phyloP scores from a whole-genome alignment of 2,329 filamentous ascomycete genomes.

The Diaporthe velutina region DNA sequence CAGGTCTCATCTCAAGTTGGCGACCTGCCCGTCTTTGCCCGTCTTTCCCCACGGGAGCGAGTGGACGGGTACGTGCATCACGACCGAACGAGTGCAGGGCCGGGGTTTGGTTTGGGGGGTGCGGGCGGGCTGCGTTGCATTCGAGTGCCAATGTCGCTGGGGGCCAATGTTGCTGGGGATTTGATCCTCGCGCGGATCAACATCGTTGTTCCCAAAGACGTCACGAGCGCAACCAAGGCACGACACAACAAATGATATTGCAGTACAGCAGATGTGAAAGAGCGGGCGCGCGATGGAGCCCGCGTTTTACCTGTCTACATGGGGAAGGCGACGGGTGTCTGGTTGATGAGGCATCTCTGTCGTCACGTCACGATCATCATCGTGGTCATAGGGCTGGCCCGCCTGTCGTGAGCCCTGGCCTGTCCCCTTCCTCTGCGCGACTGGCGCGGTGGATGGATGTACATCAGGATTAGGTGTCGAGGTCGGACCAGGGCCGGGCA shows the following conservation, averaged over 20 bases:
- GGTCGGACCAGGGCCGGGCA: conserved; percentile 16
- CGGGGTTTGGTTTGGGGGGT: neutral
- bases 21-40: neutral
- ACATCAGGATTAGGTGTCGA: neutral
- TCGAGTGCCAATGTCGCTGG: conserved; percentile 8
- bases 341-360: conserved; percentile 12
- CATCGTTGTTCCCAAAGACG: neutral
- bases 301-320: conserved; percentile 5
- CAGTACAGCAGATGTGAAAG: conserved; percentile 11
- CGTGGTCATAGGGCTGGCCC: conserved; percentile 21
- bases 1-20: conserved; percentile 33
- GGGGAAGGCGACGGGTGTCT: neutral
- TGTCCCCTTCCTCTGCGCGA: neutral
- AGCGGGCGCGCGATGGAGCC: conserved; percentile 16
- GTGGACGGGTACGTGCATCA: conserved; percentile 11
- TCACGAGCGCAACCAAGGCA: conserved; percentile 13
- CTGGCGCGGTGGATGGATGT: neutral
- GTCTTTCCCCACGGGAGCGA: conserved; percentile 12
- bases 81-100: conserved; percentile 17
- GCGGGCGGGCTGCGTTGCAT: conserved; percentile 11
- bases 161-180: conserved; percentile 12
- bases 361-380: conserved; percentile 19
- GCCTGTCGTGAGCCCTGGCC: neutral
- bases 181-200: conserved; percentile 22
- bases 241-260: conserved; percentile 14